A percentile compares a stretch with the other conserved stretches of the same genome.
phyloP scores from a whole-genome alignment of 495 filamentous ascomycete genomes.

The Penicilliopsis zonata region DNA sequence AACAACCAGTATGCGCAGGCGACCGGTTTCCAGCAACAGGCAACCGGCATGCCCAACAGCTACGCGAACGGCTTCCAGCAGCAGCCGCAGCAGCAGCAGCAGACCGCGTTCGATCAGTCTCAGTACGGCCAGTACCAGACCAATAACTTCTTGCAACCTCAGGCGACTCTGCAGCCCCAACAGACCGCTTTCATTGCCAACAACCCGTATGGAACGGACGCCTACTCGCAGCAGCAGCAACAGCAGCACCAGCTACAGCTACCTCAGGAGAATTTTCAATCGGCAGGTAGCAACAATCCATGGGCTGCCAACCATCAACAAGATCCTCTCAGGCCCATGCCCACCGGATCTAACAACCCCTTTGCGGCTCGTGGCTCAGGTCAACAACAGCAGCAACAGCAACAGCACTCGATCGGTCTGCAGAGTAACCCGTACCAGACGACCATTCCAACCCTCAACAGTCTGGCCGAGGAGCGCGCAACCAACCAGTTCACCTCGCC shows the following conservation, averaged over 20 bases:
- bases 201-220: constrained; percentile 56
- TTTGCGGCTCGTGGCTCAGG: constrained; percentile 65
- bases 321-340: constrained; percentile 36
- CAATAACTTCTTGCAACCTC: constrained; percentile 40
- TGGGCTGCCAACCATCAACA: constrained; percentile 35
- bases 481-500: constrained; percentile 38
- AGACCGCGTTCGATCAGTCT: constrained; percentile 39
- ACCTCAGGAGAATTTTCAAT: constrained; percentile 46
- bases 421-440: constrained; percentile 34
- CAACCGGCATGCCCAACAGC: constrained; percentile 55
- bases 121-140: no score
- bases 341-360: constrained; percentile 93
- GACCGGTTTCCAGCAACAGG: constrained; percentile 50
- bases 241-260: constrained; percentile 40
- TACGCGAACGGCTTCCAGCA: constrained; percentile 53
- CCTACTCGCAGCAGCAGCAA: constrained; percentile 32
- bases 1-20: constrained; percentile 74
- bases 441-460: constrained; percentile 52
- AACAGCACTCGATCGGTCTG: constrained; percentile 57
- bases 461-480: constrained; percentile 58
- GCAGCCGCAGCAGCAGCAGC: constrained; percentile 50
- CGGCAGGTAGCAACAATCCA: constrained; percentile 80
- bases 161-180: constrained; percentile 50
- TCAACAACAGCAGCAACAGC: constrained; percentile 35
- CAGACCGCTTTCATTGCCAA: constrained; percentile 55